A percentile compares a stretch with the other conserved stretches of the same genome.
phyloP scores from a whole-genome alignment of 208 protist genomes.

The Crithidia acanthocephali region DNA sequence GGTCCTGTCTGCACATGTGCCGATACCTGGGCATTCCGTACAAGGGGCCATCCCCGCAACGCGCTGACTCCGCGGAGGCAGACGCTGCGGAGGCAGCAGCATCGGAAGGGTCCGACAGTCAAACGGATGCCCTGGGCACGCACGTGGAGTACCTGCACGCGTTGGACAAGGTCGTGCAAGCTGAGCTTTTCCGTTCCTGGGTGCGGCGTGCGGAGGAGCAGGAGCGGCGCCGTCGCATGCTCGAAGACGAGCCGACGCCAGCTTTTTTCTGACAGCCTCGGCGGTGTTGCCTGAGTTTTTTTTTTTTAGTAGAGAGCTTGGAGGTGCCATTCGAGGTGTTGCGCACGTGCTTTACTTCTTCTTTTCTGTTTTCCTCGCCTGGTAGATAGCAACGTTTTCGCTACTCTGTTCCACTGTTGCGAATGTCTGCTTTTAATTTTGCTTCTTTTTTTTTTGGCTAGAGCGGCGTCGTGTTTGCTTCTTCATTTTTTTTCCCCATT shows the following conservation, averaged over 20 bases:
- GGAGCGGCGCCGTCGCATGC: conserved; percentile 61
- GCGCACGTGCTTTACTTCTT: too few relatives aligned
- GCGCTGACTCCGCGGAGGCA: conserved; percentile 21
- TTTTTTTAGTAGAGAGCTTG: too few relatives aligned
- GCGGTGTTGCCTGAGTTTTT: too few relatives aligned
- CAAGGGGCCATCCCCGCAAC: conserved; percentile 27
- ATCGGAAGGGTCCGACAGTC: conserved; percentile 16
- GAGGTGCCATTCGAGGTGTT: too few relatives aligned
- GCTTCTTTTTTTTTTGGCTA: too few relatives aligned
- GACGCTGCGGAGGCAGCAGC: conserved; percentile 17
- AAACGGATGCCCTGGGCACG: conserved; percentile 20
- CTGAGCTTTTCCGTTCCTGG: conserved; percentile 61
- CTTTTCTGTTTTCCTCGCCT: too few relatives aligned
- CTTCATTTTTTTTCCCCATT: too few relatives aligned
- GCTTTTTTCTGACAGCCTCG: conserved; percentile 22
- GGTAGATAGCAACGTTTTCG: too few relatives aligned
- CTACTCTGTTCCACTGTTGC: too few relatives aligned
- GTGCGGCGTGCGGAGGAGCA: conserved; percentile 64
- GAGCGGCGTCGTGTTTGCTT: too few relatives aligned
- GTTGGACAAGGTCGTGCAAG: conserved; percentile 83
- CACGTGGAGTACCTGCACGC: conserved; percentile 62
- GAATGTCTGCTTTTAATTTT: too few relatives aligned
- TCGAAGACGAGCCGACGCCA: conserved; percentile 50
- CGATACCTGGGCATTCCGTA: conserved; percentile 71
- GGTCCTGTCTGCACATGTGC: conserved; percentile 58